Evolutionary conservation across 164 flowering plant genomes (phyloP), one percentile per base, ranked within the genome.

Genomic region (Sextonia rubra): DNA sequence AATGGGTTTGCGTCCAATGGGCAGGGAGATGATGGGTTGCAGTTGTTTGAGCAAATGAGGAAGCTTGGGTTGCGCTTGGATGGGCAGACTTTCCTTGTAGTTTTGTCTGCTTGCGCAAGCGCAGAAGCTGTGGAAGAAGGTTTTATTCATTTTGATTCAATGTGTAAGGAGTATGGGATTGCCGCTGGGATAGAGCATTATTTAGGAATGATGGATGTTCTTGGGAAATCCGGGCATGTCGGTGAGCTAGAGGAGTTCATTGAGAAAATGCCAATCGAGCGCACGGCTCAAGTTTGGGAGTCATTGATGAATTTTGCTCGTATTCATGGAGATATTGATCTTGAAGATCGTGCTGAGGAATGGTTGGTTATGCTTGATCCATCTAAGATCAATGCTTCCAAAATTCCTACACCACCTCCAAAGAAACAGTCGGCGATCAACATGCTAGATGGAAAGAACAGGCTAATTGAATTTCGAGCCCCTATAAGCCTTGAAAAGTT

Each of bases 321-420:
- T 58, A 80, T 90, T 58, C 96, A 90, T 70, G 97, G 97, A 30
- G 94, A 90, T 77, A 77, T 90, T 69, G 97, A 92, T 75, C 86
- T 91, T 37, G 97, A 89, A 76, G 97, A 91, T 74, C 83, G 77
- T 8, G 84, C 87, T 5, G 96, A 92, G 76, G 92, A 92, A 73
- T 56, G 87, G 64, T 72, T 92, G 82, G 80, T 85, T 71, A 60
- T 71, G 66, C 85, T 92, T 37, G 96, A 91, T 69, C 88, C 92
- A 11, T 85, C 88, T 5, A 86, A 82, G 74, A 80, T 80, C 4
- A 71, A 66, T 49, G 48, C 77, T 8, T 81, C 85, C 17, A 90
- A 92, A 77, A 81, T 86, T 56, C 88, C 89, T 0, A 82, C 93
- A 0, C 92, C 92, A 2, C 85, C 86, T 6, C 91, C 86, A 2